A percentile compares a stretch with the other conserved stretches of the same genome.
These are phyloP conservation scores for Lipomyces sp. DNA, from an alignment of 805 yeast genomes.

Conservation along the genomic window DNA sequence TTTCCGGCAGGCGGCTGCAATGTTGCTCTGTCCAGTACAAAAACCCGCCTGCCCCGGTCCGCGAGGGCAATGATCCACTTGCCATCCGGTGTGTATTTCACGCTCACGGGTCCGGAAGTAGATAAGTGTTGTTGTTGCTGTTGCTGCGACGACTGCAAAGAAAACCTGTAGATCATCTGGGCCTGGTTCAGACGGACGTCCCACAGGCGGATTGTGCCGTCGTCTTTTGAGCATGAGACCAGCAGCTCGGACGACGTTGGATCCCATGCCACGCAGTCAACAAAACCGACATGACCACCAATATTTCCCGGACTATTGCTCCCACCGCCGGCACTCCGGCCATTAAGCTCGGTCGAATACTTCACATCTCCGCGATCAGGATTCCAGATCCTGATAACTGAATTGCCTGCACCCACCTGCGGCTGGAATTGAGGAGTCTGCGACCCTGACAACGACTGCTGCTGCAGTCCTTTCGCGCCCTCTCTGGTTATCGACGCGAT, in stretches of 20 bases:
- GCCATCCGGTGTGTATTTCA: slow-evolving; percentile 18
- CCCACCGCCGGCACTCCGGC: no score
- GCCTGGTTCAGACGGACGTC: slow-evolving; percentile 39
- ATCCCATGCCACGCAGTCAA: slow-evolving; percentile 48
- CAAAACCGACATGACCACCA: slow-evolving; percentile 41
- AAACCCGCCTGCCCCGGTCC: not conserved
- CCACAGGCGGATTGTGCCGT: slow-evolving; percentile 49
- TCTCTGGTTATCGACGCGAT: slow-evolving; percentile 10
- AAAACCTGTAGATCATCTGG: not conserved
- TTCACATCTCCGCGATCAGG: slow-evolving; percentile 39
- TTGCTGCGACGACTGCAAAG: slow-evolving; percentile 32
- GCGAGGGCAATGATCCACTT: slow-evolving; percentile 6
- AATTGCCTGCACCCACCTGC: not conserved
- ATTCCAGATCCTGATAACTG: slow-evolving; percentile 37
- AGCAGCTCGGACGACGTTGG: slow-evolving; percentile 47
- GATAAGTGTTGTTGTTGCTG: not conserved
- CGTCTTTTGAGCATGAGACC: slow-evolving; percentile 49
- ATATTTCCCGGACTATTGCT: no score
- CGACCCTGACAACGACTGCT: no score
- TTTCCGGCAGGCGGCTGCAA: not conserved
- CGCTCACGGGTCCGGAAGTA: not conserved
- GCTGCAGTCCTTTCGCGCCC: no score
- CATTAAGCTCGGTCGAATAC: slow-evolving; percentile 39
- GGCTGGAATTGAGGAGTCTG: no score
- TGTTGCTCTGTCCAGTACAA: not conserved